Percentiles rank a stretch among this genome's conserved stretches.
phyloP scores from a whole-genome alignment of 106 monocot genomes.

The Dendrobium catenatum region DNA sequence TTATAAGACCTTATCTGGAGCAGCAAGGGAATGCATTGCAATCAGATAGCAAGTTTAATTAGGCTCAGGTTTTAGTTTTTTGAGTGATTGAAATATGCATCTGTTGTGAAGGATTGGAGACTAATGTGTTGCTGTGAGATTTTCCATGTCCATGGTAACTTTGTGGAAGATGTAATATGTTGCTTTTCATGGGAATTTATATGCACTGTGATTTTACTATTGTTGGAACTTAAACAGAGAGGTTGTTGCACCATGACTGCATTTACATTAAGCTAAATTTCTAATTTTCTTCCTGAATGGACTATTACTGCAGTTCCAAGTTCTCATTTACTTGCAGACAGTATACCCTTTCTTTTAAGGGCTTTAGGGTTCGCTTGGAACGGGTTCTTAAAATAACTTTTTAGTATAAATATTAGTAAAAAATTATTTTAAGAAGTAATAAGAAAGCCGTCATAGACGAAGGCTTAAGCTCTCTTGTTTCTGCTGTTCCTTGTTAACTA shows the following conservation, averaged over 20 bases:
- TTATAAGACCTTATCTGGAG: slow-evolving; percentile 81
- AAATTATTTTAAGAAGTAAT: too few relatives aligned
- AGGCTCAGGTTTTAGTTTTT: neutral
- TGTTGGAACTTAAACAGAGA: neutral
- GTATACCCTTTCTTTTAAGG: too few relatives aligned
- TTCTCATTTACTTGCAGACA: neutral
- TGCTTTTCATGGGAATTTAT: neutral
- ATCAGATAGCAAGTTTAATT: slow-evolving; percentile 1
- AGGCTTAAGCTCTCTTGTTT: too few relatives aligned
- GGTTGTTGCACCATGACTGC: neutral
- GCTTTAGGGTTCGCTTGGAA: too few relatives aligned
- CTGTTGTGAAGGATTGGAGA: neutral
- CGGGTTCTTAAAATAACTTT: too few relatives aligned
- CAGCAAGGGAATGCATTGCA: slow-evolving; percentile 30
- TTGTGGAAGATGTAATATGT: neutral
- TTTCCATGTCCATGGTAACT: neutral
- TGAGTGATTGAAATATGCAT: neutral
- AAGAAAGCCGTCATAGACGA: too few relatives aligned
- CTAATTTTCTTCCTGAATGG: neutral
- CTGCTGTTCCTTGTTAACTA: too few relatives aligned
- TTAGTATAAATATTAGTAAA: too few relatives aligned
- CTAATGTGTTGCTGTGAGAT: neutral
- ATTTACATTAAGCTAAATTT: neutral
- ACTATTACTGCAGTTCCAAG: neutral
- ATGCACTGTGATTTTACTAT: neutral